phyloP scores from a whole-genome alignment of 2,329 filamentous ascomycete species.

The Huntiella bhutanensis region DNA sequence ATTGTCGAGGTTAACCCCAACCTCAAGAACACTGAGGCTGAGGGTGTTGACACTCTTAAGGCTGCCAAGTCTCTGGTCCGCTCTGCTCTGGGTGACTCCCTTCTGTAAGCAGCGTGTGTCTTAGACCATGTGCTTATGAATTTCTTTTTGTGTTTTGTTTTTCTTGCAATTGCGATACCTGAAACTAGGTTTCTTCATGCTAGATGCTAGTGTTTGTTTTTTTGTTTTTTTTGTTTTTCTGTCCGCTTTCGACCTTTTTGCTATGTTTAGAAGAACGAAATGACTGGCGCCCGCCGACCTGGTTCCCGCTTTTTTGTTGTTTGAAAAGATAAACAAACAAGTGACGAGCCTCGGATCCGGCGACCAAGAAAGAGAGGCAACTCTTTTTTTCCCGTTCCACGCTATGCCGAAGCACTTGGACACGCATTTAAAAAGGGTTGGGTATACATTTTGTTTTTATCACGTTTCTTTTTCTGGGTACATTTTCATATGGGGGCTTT shows the following conservation, averaged over 20 bases:
- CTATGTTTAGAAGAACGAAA: slow-evolving; percentile 10
- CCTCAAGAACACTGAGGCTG: slow-evolving; percentile 38
- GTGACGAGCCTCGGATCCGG: not conserved
- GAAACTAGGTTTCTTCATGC: not conserved
- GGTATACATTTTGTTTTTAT: slow-evolving; percentile 5
- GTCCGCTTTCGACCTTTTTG: slow-evolving; percentile 9
- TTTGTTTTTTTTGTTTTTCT: not conserved
- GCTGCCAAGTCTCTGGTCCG: slow-evolving; percentile 82
- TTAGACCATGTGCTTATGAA: not conserved
- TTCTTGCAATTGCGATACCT: not conserved
- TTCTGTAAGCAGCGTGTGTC: slow-evolving; percentile 35
- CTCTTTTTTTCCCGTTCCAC: slow-evolving; percentile 12
- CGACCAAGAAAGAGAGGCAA: slow-evolving; percentile 9
- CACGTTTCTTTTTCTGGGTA: slow-evolving; percentile 6
- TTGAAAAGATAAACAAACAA: not conserved
- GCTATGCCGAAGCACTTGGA: slow-evolving; percentile 13
- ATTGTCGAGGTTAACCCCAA: slow-evolving; percentile 67
- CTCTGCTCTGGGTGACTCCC: slow-evolving; percentile 78
- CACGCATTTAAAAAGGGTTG: slow-evolving; percentile 7
- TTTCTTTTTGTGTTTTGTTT: slow-evolving; percentile 1
- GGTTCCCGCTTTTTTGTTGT: not conserved
- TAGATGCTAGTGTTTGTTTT: not conserved
- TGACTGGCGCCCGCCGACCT: slow-evolving; percentile 5
- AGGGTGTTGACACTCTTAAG: slow-evolving; percentile 65
- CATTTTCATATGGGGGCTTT: not conserved